These are phyloP conservation scores for Boletus vinaceobasis DNA, from an alignment of 768 basidiomycete species.

Conservation along the genomic window DNA sequence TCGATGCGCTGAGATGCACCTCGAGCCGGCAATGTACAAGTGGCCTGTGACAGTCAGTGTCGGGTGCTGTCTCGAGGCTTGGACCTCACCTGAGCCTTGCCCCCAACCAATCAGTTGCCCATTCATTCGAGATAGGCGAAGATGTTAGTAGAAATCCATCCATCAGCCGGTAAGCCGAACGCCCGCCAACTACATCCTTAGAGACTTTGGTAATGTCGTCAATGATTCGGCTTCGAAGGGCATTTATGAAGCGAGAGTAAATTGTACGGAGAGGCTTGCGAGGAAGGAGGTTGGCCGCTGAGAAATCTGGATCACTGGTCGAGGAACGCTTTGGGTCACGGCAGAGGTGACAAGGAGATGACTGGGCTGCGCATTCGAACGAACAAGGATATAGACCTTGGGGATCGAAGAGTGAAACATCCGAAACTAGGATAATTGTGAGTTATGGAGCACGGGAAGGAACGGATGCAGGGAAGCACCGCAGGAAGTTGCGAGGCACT, in stretches of 20 bases:
- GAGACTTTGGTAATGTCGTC: slow-evolving; percentile 51
- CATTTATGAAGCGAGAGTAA: slow-evolving; percentile 53
- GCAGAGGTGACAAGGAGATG: slow-evolving; percentile 40
- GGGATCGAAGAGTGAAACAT: slow-evolving; percentile 44
- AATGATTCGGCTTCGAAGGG: slow-evolving; percentile 50
- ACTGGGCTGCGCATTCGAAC: slow-evolving; percentile 39
- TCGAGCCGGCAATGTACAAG: slow-evolving; percentile 61
- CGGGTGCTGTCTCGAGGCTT: not conserved
- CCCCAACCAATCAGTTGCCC: slow-evolving; percentile 65
- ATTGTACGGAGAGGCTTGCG: slow-evolving; percentile 41
- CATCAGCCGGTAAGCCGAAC: slow-evolving; percentile 48
- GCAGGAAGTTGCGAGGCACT: not conserved
- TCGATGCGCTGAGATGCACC: slow-evolving; percentile 43
- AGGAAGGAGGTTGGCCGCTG: slow-evolving; percentile 41
- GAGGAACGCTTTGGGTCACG: slow-evolving; percentile 18
- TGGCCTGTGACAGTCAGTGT: slow-evolving; percentile 40
- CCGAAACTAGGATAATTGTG: slow-evolving; percentile 35
- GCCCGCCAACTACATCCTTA: slow-evolving; percentile 25
- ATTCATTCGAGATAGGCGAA: slow-evolving; percentile 45
- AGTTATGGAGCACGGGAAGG: slow-evolving; percentile 1
- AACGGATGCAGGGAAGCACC: not conserved
- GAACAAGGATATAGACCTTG: slow-evolving; percentile 54
- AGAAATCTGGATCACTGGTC: slow-evolving; percentile 23
- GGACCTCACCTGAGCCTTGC: slow-evolving; percentile 42
- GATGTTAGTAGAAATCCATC: slow-evolving; percentile 63